Conservation (phyloP, 805 yeast species). For the Monosporozyma unispora region DNA sequence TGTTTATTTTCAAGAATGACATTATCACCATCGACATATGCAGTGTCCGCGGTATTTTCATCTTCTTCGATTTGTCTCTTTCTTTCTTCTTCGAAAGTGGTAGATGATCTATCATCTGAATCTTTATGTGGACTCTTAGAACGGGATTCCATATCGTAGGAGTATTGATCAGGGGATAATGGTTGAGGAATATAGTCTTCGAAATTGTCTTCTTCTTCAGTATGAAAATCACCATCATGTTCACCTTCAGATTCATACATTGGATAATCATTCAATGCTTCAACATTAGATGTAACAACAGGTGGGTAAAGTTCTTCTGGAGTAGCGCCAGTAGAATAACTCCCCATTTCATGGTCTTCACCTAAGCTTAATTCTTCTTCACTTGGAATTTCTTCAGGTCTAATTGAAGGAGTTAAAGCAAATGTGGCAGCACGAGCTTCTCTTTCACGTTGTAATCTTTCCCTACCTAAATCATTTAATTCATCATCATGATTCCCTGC, state of each 20-base stretch:
- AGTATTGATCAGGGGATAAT: not conserved
- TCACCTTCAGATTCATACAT: constrained; percentile 3
- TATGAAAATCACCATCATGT: constrained; percentile 1
- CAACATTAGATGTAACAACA: constrained; percentile 4
- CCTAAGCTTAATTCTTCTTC: not conserved
- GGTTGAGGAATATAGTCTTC: not conserved
- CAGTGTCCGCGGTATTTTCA: constrained; percentile 30
- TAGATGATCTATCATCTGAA: constrained; percentile 4
- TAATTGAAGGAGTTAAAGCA: constrained; percentile 29
- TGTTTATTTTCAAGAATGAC: constrained; percentile 72
- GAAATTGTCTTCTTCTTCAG: constrained; percentile 1
- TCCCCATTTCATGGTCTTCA: constrained; percentile 6
- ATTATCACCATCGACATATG: constrained; percentile 60
- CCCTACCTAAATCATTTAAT: constrained; percentile 27
- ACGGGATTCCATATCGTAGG: constrained; percentile 3
- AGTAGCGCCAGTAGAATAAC: not conserved
- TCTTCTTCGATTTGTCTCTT: constrained; percentile 19
- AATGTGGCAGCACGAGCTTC: constrained; percentile 38
- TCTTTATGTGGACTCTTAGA: not conserved
- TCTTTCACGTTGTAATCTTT: constrained; percentile 33
- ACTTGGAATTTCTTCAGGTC: constrained; percentile 3
- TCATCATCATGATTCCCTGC: constrained; percentile 14
- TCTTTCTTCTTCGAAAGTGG: constrained; percentile 9
- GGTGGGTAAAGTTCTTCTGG: not conserved
- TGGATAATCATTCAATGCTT: constrained; percentile 4